Evolutionary conservation across 176 grass and related monocot genomes (phyloP).

Genomic region (Triticum timopheevii): DNA sequence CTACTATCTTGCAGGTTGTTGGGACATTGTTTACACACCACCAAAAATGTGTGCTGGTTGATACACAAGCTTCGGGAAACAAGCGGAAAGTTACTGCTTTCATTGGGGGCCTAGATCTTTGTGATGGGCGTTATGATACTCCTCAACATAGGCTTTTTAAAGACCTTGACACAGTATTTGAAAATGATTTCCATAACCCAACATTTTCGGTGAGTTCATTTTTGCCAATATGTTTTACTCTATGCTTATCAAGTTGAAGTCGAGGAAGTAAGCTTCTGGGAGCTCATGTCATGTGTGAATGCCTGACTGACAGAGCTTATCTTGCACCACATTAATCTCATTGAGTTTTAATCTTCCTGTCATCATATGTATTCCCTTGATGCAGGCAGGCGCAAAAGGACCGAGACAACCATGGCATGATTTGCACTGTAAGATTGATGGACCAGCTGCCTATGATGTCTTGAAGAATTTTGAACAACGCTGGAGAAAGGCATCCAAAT

Average conservation of each 20-base stretch:
- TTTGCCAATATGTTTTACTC: conserved; percentile 24
- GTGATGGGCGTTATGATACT: conserved; percentile 98
- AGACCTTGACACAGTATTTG: conserved; percentile 80
- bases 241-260: not conserved
- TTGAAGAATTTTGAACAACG: conserved; percentile 94
- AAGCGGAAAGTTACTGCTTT: conserved; percentile 94
- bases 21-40: conserved; percentile 94
- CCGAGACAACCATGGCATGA: conserved; percentile 99
- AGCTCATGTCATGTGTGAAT: not conserved
- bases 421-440: conserved; percentile 91
- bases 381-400: conserved; percentile 66
- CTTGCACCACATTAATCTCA: not conserved
- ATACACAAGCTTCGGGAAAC: conserved; percentile 81
- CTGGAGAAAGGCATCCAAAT: conserved; percentile 89
- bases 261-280: not conserved
- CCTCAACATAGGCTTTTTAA: conserved; percentile 82
- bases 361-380: conserved; percentile 25
- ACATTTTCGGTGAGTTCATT: conserved; percentile 74
- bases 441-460: conserved; percentile 89
- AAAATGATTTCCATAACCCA: conserved; percentile 88
- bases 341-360: not conserved
- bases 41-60: conserved; percentile 94
- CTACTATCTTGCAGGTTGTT: conserved; percentile 67
- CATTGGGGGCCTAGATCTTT: conserved; percentile 90
- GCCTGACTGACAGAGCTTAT: not conserved